phyloP scores from a whole-genome alignment of 352 stramenopile species.

The Phytophthora hybrid region DNA sequence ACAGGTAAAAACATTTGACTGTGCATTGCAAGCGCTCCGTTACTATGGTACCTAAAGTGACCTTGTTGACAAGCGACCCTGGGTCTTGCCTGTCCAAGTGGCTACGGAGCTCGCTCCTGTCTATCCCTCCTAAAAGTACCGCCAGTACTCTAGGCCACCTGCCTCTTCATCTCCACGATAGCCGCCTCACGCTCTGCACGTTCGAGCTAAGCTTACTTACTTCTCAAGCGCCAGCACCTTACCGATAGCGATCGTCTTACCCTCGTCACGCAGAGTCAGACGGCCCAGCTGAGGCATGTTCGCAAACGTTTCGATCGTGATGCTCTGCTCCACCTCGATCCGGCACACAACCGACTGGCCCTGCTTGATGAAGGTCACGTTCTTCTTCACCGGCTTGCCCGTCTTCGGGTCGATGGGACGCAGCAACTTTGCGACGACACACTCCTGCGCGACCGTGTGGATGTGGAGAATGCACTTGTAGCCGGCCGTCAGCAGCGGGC shows the following conservation, averaged over 20 bases:
- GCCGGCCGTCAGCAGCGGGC: slow-evolving; percentile 96
- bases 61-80: background rate
- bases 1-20: background rate
- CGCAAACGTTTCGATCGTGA: slow-evolving; percentile 97
- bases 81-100: background rate
- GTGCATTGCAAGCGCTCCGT: background rate
- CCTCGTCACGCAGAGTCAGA: slow-evolving; percentile 98
- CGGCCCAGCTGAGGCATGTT: slow-evolving; percentile 96
- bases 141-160: background rate
- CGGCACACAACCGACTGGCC: slow-evolving; percentile 95
- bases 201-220: slow-evolving; percentile 38
- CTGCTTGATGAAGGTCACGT: slow-evolving; percentile 96
- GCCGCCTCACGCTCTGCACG: background rate
- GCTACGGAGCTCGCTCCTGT: background rate
- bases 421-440: slow-evolving; percentile 93
- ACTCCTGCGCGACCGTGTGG: slow-evolving; percentile 97
- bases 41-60: background rate
- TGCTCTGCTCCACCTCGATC: slow-evolving; percentile 93
- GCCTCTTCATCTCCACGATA: background rate
- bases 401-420: slow-evolving; percentile 90
- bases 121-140: background rate
- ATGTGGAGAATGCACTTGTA: slow-evolving; percentile 99
- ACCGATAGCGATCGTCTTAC: slow-evolving; percentile 99
- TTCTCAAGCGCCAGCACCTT: slow-evolving; percentile 96
- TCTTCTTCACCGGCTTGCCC: slow-evolving; percentile 92